phyloP scores from a whole-genome alignment of 2,329 filamentous ascomycete genomes.

The Hypoxylon sp. region DNA sequence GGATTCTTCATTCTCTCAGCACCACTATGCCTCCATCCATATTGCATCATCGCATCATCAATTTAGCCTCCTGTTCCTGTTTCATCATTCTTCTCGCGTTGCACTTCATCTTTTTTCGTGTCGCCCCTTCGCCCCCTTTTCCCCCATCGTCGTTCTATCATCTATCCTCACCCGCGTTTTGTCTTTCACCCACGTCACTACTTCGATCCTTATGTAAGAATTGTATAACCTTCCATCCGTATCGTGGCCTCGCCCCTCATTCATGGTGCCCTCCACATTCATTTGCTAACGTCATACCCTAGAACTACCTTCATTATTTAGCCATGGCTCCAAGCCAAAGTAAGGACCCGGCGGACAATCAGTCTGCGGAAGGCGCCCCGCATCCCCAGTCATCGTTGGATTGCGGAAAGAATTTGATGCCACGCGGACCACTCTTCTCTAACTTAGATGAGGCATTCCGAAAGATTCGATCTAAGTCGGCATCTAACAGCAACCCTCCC shows the following conservation, averaged over 20 bases:
- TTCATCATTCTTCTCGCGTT: neutral
- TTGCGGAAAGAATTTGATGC: slow-evolving; percentile 45
- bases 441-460: slow-evolving; percentile 58
- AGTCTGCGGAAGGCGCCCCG: neutral
- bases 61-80: neutral
- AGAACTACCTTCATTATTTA: neutral
- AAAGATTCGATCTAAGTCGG: slow-evolving; percentile 55
- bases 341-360: slow-evolving; percentile 14
- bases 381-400: neutral
- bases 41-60: neutral
- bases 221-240: neutral
- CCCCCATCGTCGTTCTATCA: neutral
- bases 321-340: slow-evolving; percentile 39
- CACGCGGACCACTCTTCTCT: slow-evolving; percentile 56
- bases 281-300: slow-evolving; percentile 10
- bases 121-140: neutral
- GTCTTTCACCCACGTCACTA: neutral
- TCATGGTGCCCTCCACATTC: slow-evolving; percentile 8
- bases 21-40: neutral
- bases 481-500: slow-evolving; percentile 36
- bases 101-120: neutral
- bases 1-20: neutral
- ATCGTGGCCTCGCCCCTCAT: slow-evolving; percentile 1
- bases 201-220: neutral
- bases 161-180: neutral